Evolutionary conservation across 129 eudicot species (phyloP), one percentile per base, ranked within the genome.

Genomic region (Lonicera japonica): DNA sequence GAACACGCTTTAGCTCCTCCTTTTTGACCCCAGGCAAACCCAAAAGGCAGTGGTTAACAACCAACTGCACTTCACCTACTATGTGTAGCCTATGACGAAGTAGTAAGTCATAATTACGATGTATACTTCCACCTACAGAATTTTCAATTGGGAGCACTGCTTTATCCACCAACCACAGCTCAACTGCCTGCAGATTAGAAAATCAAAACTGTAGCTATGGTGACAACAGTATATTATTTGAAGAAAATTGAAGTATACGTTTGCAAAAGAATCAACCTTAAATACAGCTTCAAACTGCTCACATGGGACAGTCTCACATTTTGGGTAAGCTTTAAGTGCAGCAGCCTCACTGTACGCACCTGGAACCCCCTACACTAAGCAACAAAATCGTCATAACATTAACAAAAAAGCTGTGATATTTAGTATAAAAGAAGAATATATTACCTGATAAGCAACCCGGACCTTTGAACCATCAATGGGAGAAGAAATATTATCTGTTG

Each of bases 111-210:
- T 87, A 88, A 78, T 87, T 92, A 7, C 96, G 77, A 66, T 87
- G 96, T 40, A 92, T 85, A 72, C 96, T 92, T 70, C 98, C 98
- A 20, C 86, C 98, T 21, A 92, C 88, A 40, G 98, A 82, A 58
- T 92, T 88, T 76, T 92, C 98, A 6, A 92, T 92, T 3, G 98
- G 98, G 34, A 92, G 88, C n/a, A 92, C 98, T 11, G 96, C 98
- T 76, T 83, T 92, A 63, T 92, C 98, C 65, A 86, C 96, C 67
- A 92, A 54, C 98, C 96, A 92, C 70, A 92, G 65, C 53, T 92
- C 98, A 60, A 92, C 96, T 17, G 96, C 98, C 98, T 87, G 79
- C 69, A 5, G 64, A 69, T 70, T 14, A 65, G 1, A 43, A 63
- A 60, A 47, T 38, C 43, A 43, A 43, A 8, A 43, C 13, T 8